These are phyloP conservation scores for Boletus vinaceobasis DNA, from an alignment of 768 basidiomycete genomes.

Conservation along the genomic window DNA sequence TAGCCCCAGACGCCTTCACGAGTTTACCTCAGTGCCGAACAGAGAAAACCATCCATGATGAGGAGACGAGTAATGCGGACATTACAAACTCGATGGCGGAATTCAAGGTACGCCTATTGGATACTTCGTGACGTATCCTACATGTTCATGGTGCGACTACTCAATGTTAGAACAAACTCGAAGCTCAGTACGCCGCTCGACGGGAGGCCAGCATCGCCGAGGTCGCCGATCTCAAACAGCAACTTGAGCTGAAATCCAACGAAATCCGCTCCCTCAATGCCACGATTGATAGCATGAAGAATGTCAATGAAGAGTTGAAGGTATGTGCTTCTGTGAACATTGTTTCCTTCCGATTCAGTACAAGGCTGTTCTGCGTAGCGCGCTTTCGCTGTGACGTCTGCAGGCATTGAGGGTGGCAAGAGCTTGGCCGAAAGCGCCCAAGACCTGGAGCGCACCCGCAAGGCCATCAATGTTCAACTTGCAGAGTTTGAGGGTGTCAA, in stretches of 20 bases:
- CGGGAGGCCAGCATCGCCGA: slow-evolving; percentile 87
- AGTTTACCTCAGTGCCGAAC: slow-evolving; percentile 16
- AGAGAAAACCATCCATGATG: slow-evolving; percentile 92
- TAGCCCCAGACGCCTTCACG: background rate
- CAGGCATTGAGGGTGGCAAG: slow-evolving; percentile 95
- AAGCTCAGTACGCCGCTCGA: slow-evolving; percentile 89
- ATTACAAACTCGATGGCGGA: slow-evolving; percentile 82
- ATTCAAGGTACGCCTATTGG: slow-evolving; percentile 62
- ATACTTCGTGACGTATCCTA: background rate
- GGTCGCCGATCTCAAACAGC: slow-evolving; percentile 81
- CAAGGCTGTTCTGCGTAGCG: slow-evolving; percentile 51
- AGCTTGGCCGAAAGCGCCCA: slow-evolving; percentile 95
- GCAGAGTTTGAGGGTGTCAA: slow-evolving; percentile 99
- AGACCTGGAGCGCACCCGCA: slow-evolving; percentile 94
- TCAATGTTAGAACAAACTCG: slow-evolving; percentile 74
- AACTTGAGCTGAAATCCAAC: slow-evolving; percentile 77
- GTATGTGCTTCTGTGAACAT: slow-evolving; percentile 41
- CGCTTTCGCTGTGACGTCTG: slow-evolving; percentile 94
- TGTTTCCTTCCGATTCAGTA: slow-evolving; percentile 3
- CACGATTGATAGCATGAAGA: slow-evolving; percentile 89
- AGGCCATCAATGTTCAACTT: slow-evolving; percentile 95
- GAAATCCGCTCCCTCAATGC: slow-evolving; percentile 84
- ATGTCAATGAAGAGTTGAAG: slow-evolving; percentile 97
- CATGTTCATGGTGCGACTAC: background rate
- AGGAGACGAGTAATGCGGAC: slow-evolving; percentile 81